A percentile compares a stretch with the other conserved stretches of the same genome.
phyloP scores from a whole-genome alignment of 345 rosid genomes.

The Hibiscus syriacus region DNA sequence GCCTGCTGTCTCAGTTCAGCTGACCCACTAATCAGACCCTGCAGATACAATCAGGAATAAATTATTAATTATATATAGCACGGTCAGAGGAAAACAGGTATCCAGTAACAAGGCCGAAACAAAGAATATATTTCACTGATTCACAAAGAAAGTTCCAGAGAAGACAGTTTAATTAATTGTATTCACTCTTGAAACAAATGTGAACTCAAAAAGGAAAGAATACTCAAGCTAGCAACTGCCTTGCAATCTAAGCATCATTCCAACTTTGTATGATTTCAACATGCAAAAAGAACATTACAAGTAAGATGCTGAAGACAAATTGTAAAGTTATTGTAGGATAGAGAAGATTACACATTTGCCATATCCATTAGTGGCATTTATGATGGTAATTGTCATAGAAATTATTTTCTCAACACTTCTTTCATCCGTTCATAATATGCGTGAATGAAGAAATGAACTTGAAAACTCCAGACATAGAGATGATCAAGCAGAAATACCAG shows the following conservation, averaged over 20 bases:
- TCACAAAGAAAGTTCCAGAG: neutral
- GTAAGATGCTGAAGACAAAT: neutral
- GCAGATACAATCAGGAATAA: slow-evolving; percentile 9
- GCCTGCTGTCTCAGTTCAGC: slow-evolving; percentile 96
- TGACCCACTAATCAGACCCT: slow-evolving; percentile 91
- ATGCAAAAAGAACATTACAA: neutral
- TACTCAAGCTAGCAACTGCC: neutral
- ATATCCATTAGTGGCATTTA: neutral
- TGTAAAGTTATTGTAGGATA: neutral
- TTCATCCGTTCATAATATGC: neutral
- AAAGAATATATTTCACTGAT: neutral
- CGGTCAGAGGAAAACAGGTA: neutral
- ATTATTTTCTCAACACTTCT: neutral
- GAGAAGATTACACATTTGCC: neutral
- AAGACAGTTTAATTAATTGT: neutral
- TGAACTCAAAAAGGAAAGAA: neutral
- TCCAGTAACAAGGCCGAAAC: neutral
- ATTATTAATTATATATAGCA: neutral
- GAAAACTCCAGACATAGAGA: neutral
- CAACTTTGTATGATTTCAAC: neutral
- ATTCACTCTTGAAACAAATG: neutral
- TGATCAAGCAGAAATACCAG: neutral
- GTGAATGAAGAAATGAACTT: neutral
- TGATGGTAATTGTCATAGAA: neutral
- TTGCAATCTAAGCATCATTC: neutral